These are phyloP conservation scores for Diaporthe vexans DNA, from an alignment of 2,329 filamentous ascomycete genomes.

Conservation along the genomic window DNA sequence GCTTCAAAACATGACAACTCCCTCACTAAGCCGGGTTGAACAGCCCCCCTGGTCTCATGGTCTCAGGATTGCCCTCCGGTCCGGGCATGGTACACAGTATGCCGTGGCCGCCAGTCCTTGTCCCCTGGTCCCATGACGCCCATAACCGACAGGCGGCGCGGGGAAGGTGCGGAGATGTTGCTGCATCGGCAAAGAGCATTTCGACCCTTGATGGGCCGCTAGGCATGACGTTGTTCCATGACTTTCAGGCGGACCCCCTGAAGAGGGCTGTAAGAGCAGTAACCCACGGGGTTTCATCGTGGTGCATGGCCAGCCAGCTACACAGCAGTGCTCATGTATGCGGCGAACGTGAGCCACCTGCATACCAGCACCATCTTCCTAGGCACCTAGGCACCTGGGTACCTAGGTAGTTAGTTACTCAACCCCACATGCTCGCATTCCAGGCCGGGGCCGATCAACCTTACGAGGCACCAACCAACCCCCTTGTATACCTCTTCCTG, in stretches of 20 bases:
- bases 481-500: no score
- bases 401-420: no score
- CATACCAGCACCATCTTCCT: no score
- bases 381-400: no score
- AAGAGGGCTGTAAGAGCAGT: not conserved
- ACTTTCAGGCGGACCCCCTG: not conserved
- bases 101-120: not conserved
- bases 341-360: no score
- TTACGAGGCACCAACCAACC: no score
- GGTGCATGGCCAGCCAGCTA: no score
- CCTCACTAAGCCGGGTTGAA: conserved; percentile 9
- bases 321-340: no score
- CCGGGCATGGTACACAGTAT: not conserved
- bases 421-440: no score
- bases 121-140: conserved; percentile 22
- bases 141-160: conserved; percentile 5
- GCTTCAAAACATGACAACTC: conserved; percentile 21
- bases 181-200: conserved; percentile 13
- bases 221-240: conserved; percentile 38
- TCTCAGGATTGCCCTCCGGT: not conserved
- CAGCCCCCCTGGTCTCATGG: not conserved
- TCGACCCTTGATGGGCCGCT: conserved; percentile 12
- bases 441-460: no score
- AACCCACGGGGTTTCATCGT: no score
- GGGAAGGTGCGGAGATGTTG: conserved; percentile 34